These are phyloP conservation scores for Ilex asprella DNA, from an alignment of 257 asterid genomes.

Conservation along the genomic window DNA sequence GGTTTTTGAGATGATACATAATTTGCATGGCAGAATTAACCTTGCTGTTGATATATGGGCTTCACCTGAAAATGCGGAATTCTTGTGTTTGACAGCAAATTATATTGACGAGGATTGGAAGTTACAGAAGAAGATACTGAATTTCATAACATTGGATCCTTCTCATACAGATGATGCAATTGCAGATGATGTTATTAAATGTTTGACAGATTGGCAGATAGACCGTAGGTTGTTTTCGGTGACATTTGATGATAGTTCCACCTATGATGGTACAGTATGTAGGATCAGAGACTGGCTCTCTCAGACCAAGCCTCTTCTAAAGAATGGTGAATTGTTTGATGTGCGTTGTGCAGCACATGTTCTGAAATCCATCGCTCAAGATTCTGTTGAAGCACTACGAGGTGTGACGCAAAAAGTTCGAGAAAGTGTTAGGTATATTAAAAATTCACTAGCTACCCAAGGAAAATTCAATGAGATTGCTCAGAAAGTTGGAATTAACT, in stretches of 20 bases:
- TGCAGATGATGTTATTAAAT: constrained; percentile 66
- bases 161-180: constrained; percentile 63
- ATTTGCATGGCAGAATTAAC: constrained; percentile 64
- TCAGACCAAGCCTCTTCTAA: constrained; percentile 59
- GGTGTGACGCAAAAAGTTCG: constrained; percentile 58
- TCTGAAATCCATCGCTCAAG: constrained; percentile 62
- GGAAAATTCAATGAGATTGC: constrained; percentile 65
- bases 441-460: constrained; percentile 53
- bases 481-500: constrained; percentile 50
- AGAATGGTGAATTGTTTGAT: constrained; percentile 74
- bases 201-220: constrained; percentile 73
- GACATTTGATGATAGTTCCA: constrained; percentile 69
- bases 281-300: constrained; percentile 74
- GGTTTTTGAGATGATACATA: constrained; percentile 53
- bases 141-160: constrained; percentile 58
- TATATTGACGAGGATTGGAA: constrained; percentile 80
- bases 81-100: constrained; percentile 68
- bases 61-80: constrained; percentile 55
- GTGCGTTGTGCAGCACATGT: constrained; percentile 65
- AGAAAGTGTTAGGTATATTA: constrained; percentile 63
- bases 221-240: constrained; percentile 77
- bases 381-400: constrained; percentile 52
- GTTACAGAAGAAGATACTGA: constrained; percentile 79
- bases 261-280: constrained; percentile 56
- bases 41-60: constrained; percentile 77